phyloP scores from a whole-genome alignment of 805 yeast species.

The Nakazawaea sp. region DNA sequence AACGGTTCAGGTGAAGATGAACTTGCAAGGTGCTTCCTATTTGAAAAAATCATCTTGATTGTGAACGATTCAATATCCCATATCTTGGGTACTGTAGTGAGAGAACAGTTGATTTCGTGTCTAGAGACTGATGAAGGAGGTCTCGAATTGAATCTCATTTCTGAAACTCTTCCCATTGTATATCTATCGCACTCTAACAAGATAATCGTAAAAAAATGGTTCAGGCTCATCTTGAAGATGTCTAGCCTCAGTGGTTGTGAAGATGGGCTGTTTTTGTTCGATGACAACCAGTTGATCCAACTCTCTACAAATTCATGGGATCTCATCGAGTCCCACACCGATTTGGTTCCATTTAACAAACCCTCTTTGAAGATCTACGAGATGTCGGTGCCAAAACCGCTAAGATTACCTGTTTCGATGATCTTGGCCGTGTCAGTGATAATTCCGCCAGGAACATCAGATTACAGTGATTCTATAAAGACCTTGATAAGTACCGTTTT shows the following conservation, averaged over 20 bases:
- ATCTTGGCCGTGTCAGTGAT: too few species aligned
- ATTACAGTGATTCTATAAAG: not conserved
- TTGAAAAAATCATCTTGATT: slow-evolving; percentile 8
- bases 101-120: slow-evolving; percentile 2
- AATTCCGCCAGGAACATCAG: too few species aligned
- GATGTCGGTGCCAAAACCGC: slow-evolving; percentile 4
- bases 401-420: slow-evolving; percentile 1
- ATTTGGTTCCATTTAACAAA: slow-evolving; percentile 3
- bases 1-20: not conserved
- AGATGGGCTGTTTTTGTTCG: slow-evolving; percentile 2
- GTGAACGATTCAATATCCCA: not conserved
- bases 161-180: slow-evolving; percentile 1
- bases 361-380: slow-evolving; percentile 1
- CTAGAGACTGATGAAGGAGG: slow-evolving; percentile 2
- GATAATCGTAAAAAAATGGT: slow-evolving; percentile 9
- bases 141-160: slow-evolving; percentile 7
- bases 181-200: slow-evolving; percentile 5
- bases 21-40: slow-evolving; percentile 5
- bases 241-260: not conserved
- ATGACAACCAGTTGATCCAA: slow-evolving; percentile 5
- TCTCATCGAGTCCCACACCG: not conserved
- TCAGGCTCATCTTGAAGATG: not conserved
- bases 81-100: slow-evolving; percentile 3
- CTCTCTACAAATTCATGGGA: slow-evolving; percentile 9
- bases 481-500: not conserved